These are phyloP conservation scores for Talaromyces funiculosus DNA, from an alignment of 2,329 filamentous ascomycete genomes.

Conservation along the genomic window DNA sequence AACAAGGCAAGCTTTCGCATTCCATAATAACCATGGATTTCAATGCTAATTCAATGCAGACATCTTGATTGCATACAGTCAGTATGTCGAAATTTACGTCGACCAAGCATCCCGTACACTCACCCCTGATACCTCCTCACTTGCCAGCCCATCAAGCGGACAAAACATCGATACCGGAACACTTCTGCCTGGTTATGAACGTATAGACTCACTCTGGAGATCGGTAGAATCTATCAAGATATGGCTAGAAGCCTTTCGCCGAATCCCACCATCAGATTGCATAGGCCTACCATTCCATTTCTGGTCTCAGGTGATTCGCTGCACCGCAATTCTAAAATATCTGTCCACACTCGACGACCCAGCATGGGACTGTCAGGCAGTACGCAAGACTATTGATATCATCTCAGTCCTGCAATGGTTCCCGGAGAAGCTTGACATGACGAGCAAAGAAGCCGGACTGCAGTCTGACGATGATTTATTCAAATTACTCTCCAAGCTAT, in stretches of 20 bases:
- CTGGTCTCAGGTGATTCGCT: slow-evolving; percentile 35
- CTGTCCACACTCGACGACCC: slow-evolving; percentile 34
- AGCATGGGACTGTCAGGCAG: slow-evolving; percentile 34
- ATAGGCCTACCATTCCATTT: slow-evolving; percentile 32
- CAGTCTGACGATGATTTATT: slow-evolving; percentile 27
- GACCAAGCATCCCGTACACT: slow-evolving; percentile 25
- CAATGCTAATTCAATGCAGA: too few relatives aligned
- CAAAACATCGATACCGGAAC: slow-evolving; percentile 7
- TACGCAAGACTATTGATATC: slow-evolving; percentile 29
- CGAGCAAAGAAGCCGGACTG: slow-evolving; percentile 24
- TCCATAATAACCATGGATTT: too few relatives aligned
- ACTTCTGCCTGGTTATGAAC: slow-evolving; percentile 24
- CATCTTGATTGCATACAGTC: slow-evolving; percentile 23
- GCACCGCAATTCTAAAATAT: slow-evolving; percentile 32
- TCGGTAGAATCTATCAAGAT: slow-evolving; percentile 30
- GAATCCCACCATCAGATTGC: slow-evolving; percentile 21
- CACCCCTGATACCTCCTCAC: slow-evolving; percentile 16
- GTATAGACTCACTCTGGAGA: slow-evolving; percentile 30
- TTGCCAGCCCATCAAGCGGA: neutral
- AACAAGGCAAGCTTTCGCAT: slow-evolving; percentile 19
- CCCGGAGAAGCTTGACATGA: slow-evolving; percentile 23
- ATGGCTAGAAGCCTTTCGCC: slow-evolving; percentile 30
- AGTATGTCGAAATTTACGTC: slow-evolving; percentile 26
- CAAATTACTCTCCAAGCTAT: slow-evolving; percentile 22
- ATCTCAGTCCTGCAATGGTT: slow-evolving; percentile 27